A percentile compares a stretch with the other conserved stretches of the same genome.
Conservation (phyloP, 768 basidiomycete species). For the Boletus pseudo-olivaceus region DNA sequence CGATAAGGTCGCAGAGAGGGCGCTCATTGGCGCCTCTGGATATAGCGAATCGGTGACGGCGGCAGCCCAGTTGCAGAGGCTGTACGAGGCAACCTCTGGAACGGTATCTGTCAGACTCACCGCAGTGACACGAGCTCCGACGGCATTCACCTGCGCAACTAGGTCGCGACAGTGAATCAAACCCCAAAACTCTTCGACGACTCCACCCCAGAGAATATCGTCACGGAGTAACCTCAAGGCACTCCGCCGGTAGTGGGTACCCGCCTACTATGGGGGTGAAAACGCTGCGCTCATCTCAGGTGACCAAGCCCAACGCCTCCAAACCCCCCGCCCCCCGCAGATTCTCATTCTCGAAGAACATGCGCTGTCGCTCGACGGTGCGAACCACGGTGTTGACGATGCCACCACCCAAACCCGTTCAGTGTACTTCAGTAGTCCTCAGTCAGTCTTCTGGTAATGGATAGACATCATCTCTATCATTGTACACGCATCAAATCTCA, state of each 20-base stretch:
- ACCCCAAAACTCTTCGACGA: constrained; percentile 87
- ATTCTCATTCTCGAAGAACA: constrained; percentile 92
- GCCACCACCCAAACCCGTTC: too few relatives aligned
- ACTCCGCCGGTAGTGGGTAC: constrained; percentile 77
- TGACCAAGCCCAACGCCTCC: constrained; percentile 93
- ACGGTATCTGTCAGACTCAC: constrained; percentile 51
- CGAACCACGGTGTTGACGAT: constrained; percentile 51
- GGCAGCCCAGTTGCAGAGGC: constrained; percentile 76
- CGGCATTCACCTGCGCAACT: constrained; percentile 65
- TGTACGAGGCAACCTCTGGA: constrained; percentile 79
- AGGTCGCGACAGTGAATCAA: constrained; percentile 87
- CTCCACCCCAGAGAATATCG: constrained; percentile 83
- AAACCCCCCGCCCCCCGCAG: constrained; percentile 73
- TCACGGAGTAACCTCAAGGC: constrained; percentile 47
- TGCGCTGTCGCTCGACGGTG: constrained; percentile 84
- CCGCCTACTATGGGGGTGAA: constrained; percentile 77
- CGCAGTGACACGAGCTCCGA: constrained; percentile 43
- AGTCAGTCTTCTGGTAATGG: too few relatives aligned
- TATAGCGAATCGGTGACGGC: constrained; percentile 88
- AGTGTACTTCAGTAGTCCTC: too few relatives aligned
- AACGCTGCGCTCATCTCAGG: constrained; percentile 90
- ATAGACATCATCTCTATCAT: too few relatives aligned
- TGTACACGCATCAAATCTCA: too few relatives aligned
- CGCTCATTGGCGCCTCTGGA: constrained; percentile 88
- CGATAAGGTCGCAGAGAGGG: constrained; percentile 66